Conservation (phyloP, 2,329 filamentous ascomycete species). For the Paecilomyces dactylethromorphus region DNA sequence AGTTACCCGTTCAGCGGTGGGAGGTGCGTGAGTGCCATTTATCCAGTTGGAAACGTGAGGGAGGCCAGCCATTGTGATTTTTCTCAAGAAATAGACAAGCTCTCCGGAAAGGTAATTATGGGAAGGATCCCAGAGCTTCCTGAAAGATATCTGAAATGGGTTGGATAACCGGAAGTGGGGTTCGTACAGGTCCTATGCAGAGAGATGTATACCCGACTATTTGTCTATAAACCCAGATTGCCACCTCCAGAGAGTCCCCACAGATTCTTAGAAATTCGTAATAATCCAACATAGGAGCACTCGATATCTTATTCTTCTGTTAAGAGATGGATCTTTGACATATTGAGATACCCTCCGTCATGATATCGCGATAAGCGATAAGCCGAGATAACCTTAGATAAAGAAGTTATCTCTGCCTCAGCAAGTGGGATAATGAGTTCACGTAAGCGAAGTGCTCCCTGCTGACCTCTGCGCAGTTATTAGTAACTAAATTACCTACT, state of each 20-base stretch:
- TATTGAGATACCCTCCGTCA: neutral
- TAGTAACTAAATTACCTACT: too few species aligned
- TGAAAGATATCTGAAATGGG: neutral
- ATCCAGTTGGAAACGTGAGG: constrained; percentile 25
- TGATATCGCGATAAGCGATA: neutral
- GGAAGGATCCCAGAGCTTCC: too few species aligned
- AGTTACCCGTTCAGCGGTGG: constrained; percentile 10
- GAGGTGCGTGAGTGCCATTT: constrained; percentile 15
- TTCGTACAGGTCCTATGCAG: neutral
- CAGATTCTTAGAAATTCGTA: too few species aligned
- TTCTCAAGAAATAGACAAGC: too few species aligned
- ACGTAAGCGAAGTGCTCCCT: neutral
- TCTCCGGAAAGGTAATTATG: too few species aligned
- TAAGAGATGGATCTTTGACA: too few species aligned
- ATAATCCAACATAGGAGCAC: too few species aligned
- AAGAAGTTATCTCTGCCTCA: neutral
- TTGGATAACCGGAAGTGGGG: neutral
- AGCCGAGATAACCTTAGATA: neutral
- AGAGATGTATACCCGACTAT: too few species aligned
- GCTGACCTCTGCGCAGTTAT: too few species aligned
- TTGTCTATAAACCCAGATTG: too few species aligned
- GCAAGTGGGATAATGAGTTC: neutral
- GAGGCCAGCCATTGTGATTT: constrained; percentile 6
- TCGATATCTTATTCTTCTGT: too few species aligned
- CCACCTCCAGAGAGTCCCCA: too few species aligned